Evolutionary conservation across 2,329 filamentous ascomycete species (phyloP).

Genomic region (Aspergillus unguis): DNA sequence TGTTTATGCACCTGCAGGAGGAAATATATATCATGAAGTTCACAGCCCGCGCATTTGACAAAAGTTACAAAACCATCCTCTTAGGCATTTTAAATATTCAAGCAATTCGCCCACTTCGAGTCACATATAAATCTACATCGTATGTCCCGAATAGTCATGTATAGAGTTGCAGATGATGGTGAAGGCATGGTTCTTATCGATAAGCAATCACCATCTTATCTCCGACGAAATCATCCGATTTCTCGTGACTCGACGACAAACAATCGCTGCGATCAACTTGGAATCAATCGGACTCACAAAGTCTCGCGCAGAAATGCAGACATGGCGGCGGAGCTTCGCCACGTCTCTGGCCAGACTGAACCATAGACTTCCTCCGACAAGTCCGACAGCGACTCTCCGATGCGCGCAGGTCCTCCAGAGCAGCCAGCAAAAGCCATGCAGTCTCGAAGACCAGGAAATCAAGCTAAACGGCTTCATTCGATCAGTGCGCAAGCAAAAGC

Average conservation of each 20-base stretch:
- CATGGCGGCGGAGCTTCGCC: slow-evolving; percentile 40
- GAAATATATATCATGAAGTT: no score
- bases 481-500: slow-evolving; percentile 83
- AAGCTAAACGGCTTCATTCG: slow-evolving; percentile 75
- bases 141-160: no score
- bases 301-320: slow-evolving; percentile 30
- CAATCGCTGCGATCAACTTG: background rate
- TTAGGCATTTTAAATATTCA: no score
- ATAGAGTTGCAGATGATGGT: background rate
- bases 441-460: slow-evolving; percentile 42
- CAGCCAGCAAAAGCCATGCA: slow-evolving; percentile 25
- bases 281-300: slow-evolving; percentile 1
- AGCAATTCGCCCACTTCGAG: no score
- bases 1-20: no score
- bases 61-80: no score
- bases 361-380: slow-evolving; percentile 18
- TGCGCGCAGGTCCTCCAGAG: slow-evolving; percentile 39
- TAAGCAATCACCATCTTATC: background rate
- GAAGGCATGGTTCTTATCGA: background rate
- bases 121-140: no score
- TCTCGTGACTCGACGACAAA: background rate
- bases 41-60: no score
- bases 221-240: background rate
- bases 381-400: slow-evolving; percentile 26
- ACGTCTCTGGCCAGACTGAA: slow-evolving; percentile 36